Conservation (phyloP, 2,329 filamentous ascomycete species). For the Pyrenochaeta sp. region DNA sequence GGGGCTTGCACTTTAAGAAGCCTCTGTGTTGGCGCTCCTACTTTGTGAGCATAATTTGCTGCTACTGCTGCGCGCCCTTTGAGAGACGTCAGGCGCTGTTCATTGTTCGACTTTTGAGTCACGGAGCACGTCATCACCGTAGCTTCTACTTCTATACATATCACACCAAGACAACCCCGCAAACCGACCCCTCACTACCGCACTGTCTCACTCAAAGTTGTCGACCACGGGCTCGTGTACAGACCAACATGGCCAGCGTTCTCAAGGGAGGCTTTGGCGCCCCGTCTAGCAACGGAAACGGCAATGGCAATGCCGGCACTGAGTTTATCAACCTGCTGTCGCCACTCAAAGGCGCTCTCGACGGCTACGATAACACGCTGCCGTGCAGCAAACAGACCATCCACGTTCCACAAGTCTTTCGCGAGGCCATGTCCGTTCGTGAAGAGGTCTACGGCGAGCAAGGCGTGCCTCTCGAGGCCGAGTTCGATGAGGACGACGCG, state of each 20-base stretch:
- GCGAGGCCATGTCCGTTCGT: constrained; percentile 66
- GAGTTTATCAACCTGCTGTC: constrained; percentile 51
- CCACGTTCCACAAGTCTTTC: constrained; percentile 55
- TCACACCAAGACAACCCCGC: not conserved
- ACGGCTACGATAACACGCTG: constrained; percentile 48
- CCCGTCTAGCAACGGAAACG: constrained; percentile 16
- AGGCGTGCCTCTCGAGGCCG: constrained; percentile 67
- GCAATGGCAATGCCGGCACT: constrained; percentile 37
- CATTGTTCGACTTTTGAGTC: not conserved
- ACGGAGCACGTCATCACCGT: not conserved
- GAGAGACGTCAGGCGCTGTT: constrained; percentile 9
- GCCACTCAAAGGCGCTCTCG: constrained; percentile 45
- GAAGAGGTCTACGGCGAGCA: constrained; percentile 68
- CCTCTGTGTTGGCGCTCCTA: constrained; percentile 2
- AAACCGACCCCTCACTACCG: too few species aligned
- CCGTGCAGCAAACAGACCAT: constrained; percentile 44
- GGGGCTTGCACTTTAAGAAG: constrained; percentile 7
- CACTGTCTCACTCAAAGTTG: not conserved
- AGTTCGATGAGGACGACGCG: constrained; percentile 82
- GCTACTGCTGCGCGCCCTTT: constrained; percentile 3
- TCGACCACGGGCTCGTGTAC: not conserved
- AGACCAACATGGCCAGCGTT: constrained; percentile 24
- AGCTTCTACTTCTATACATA: not conserved
- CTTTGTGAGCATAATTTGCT: constrained; percentile 1
- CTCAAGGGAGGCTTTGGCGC: constrained; percentile 32